Evolutionary conservation across 805 yeast genomes (phyloP), one percentile per base, ranked within the genome.

Genomic region (Wickerhamomyces sydowiorum): DNA sequence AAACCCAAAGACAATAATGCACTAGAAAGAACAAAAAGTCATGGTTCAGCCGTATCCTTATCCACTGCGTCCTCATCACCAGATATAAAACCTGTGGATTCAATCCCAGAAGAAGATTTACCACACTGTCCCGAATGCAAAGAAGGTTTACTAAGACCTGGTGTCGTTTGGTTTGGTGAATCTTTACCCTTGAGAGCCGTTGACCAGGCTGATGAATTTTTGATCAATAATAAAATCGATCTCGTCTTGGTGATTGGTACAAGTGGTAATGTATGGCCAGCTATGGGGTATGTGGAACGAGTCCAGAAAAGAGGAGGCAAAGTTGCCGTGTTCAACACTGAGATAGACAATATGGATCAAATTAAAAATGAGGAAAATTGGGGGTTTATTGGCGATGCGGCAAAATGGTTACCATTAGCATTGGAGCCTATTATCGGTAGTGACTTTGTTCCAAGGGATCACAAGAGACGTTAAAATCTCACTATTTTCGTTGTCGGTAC

Each of bases 81-180:
- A 12, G 72, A 70, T 32, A 67, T 72, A 38, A 52, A 62, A 3
- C 78, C 82, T 2, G 69, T 73, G 2, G 66, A 73, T n/a, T 56
- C 64, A 14, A 61, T 87, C 1, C 63, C 69, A 3, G 73, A 64
- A 37, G 55, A 61, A 1, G 78, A 77, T 2, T 67, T 87, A 10
- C 96, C 96, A 1, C 72, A 61, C 31, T 89, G 97, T 58, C 96
- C 96, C 0, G 64, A 64, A 10, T 89, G 97, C 57, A 57, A 66
- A n/a, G 71, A 69, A 5, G 82, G 81, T 0, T 57, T 84, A 12
- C 62, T 89, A 44, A 68, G 96, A 19, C 97, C 97, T 0, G 96
- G 93, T 0, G 95, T 89, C 3, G 90, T 88, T 6, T 89, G 96
- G 96, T 87, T 84, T 62, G 96, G 96, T n/a, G 97, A 89, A 61